Conservation (phyloP, 169 alveolate genomes). For the Eimeria tenella region DNA sequence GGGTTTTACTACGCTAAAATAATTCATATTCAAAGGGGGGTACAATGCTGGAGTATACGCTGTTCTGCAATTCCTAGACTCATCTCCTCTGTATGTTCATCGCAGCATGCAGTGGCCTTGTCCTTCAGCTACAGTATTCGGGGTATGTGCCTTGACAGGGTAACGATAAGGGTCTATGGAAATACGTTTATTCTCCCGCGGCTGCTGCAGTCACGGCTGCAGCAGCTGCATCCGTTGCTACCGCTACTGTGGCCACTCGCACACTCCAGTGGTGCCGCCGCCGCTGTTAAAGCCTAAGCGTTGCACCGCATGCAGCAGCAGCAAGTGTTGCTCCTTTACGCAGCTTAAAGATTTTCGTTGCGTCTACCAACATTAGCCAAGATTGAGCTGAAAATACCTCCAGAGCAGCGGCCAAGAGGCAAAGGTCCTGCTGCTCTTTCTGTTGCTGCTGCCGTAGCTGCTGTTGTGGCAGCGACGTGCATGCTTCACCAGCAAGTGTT, state of each 20-base stretch:
- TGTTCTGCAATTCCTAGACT: no score
- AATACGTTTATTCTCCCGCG: not conserved
- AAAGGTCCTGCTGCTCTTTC: not conserved
- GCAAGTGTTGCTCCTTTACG: not conserved
- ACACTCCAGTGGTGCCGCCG: not conserved
- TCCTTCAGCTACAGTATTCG: no score
- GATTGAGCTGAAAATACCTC: not conserved
- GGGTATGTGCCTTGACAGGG: no score
- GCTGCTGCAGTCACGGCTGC: not conserved
- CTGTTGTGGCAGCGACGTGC: not conserved
- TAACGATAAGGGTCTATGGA: not conserved
- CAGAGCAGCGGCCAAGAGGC: not conserved
- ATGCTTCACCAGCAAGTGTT: not conserved
- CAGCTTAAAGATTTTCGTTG: not conserved
- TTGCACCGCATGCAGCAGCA: not conserved
- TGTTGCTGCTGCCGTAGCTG: not conserved
- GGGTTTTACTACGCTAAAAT: no score
- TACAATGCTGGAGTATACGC: no score
- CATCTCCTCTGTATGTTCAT: no score
- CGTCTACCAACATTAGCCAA: not conserved
- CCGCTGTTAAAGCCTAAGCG: not conserved
- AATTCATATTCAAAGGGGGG: no score
- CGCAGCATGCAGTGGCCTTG: no score
- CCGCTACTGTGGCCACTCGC: not conserved
- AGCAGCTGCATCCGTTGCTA: not conserved